These are phyloP conservation scores for Allium sativum DNA, from an alignment of 106 monocot species.

Conservation along the genomic window DNA sequence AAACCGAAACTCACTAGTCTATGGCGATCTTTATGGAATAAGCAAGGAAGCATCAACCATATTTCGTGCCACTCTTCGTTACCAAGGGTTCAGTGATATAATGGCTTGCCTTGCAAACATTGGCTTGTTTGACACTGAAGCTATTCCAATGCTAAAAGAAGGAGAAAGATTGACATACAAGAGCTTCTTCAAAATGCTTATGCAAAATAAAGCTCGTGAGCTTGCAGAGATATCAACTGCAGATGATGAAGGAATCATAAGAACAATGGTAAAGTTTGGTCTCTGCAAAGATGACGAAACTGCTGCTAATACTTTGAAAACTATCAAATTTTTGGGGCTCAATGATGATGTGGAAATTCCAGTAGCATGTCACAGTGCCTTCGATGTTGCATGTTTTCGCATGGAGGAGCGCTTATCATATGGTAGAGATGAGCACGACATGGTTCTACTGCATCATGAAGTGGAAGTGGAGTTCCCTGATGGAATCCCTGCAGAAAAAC, in stretches of 20 bases:
- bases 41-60: constrained; percentile 75
- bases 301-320: constrained; percentile 57
- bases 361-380: constrained; percentile 53
- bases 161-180: constrained; percentile 41
- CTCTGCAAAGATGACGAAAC: constrained; percentile 50
- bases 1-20: constrained; percentile 81
- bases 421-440: constrained; percentile 68
- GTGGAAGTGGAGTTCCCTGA: constrained; percentile 77
- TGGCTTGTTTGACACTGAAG: constrained; percentile 66
- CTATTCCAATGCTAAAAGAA: constrained; percentile 55
- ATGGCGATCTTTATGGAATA: constrained; percentile 90
- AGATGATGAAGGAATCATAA: constrained; percentile 46
- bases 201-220: constrained; percentile 12
- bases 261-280: constrained; percentile 32
- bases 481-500: constrained; percentile 41
- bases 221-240: background rate
- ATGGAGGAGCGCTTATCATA: constrained; percentile 87
- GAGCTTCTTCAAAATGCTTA: constrained; percentile 50
- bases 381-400: constrained; percentile 59
- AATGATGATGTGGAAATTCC: constrained; percentile 65
- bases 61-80: constrained; percentile 88
- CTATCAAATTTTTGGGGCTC: constrained; percentile 91
- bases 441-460: constrained; percentile 95
- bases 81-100: constrained; percentile 95
- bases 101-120: constrained; percentile 80